These are phyloP conservation scores for Metarhizium guizhouense DNA, from an alignment of 2,329 filamentous ascomycete genomes.

Conservation along the genomic window DNA sequence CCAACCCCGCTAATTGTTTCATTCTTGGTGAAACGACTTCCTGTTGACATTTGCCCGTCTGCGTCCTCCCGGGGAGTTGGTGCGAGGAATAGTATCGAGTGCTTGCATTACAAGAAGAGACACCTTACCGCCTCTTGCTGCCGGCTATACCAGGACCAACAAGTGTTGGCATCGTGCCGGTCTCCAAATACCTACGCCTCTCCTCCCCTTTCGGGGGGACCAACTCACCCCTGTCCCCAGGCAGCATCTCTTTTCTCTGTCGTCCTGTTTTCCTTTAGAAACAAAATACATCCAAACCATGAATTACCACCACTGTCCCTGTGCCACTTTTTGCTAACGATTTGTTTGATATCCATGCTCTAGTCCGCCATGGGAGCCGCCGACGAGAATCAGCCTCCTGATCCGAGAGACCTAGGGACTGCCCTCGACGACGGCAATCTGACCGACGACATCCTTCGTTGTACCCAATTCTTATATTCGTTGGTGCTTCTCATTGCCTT, in stretches of 20 bases:
- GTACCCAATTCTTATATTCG: slow-evolving; percentile 43
- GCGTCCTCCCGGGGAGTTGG: background rate
- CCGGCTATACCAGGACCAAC: background rate
- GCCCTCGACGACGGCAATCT: slow-evolving; percentile 15
- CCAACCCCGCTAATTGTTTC: background rate
- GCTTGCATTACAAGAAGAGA: background rate
- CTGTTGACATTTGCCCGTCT: background rate
- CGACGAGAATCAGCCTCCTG: slow-evolving; percentile 22
- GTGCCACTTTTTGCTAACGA: background rate
- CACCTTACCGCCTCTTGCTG: background rate
- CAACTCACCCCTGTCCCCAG: background rate
- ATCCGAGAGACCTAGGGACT: slow-evolving; percentile 13
- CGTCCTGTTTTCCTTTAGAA: background rate
- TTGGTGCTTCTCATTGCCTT: slow-evolving; percentile 43
- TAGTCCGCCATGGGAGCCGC: slow-evolving; percentile 27
- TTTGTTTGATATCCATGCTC: background rate
- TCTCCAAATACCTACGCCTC: background rate
- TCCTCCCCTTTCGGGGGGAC: background rate
- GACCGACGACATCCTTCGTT: slow-evolving; percentile 34
- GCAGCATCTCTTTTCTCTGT: background rate
- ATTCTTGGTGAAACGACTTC: background rate
- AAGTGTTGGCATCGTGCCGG: background rate
- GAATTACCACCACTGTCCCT: background rate
- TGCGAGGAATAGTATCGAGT: background rate
- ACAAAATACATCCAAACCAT: background rate